These are phyloP conservation scores for Paramecium pentaurelia DNA, from an alignment of 73 alveolate genomes.

Conservation along the genomic window DNA sequence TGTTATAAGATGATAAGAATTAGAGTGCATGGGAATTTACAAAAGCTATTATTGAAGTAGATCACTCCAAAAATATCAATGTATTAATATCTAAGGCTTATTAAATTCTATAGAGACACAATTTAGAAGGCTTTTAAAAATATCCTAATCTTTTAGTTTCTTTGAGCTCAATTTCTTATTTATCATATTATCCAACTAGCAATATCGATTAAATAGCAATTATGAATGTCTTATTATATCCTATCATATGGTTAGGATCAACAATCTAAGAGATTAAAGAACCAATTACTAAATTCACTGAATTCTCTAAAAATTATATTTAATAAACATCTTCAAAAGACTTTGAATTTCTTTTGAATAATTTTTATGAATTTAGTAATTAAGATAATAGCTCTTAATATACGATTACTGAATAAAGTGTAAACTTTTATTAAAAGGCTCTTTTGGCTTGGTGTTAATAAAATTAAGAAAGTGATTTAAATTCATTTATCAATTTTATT, in stretches of 20 bases:
- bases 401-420: neutral
- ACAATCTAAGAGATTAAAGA: neutral
- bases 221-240: neutral
- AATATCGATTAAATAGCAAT: neutral
- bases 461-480: neutral
- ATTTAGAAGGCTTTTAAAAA: neutral
- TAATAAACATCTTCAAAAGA: neutral
- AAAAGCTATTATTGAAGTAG: neutral
- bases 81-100: neutral
- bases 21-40: neutral
- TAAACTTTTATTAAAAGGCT: neutral
- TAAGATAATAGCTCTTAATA: neutral
- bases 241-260: neutral
- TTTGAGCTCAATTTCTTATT: neutral
- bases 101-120: neutral
- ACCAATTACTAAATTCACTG: neutral
- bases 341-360: neutral
- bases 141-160: neutral
- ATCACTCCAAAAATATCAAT: neutral
- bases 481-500: neutral
- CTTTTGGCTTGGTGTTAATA: neutral
- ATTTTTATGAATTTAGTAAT: neutral
- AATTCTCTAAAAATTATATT: neutral
- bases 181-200: neutral
- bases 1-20: neutral